Conservation (phyloP, 306 rosid genomes). For the Pyrus betulifolia region DNA sequence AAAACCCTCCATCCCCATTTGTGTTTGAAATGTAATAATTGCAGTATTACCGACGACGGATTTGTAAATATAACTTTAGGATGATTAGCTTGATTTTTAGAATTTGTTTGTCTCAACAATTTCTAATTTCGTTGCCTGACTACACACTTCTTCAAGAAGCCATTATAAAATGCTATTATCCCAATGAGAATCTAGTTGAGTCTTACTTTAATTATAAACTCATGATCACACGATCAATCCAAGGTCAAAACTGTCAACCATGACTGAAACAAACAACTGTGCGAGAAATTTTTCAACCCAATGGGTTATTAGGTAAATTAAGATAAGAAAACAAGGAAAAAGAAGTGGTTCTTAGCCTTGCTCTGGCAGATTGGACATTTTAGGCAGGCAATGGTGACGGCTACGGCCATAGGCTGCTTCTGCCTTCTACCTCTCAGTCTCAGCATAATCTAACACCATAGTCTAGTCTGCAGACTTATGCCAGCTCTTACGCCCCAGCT, state of each 20-base stretch:
- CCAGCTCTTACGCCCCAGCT: too few species aligned
- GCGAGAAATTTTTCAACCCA: not conserved
- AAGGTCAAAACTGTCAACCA: not conserved
- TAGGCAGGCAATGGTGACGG: not conserved
- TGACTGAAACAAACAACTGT: not conserved
- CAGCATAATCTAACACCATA: too few species aligned
- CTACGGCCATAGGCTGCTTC: not conserved
- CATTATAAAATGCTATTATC: too few species aligned
- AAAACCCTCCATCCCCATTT: too few species aligned
- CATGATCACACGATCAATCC: not conserved
- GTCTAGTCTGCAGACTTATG: too few species aligned
- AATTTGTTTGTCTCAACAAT: too few species aligned
- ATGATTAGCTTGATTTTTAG: too few species aligned
- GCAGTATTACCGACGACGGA: too few species aligned
- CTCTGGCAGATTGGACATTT: constrained; percentile 14
- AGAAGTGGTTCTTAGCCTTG: not conserved
- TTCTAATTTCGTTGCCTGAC: too few species aligned
- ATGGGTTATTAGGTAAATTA: not conserved
- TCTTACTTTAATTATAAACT: not conserved
- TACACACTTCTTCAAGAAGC: too few species aligned
- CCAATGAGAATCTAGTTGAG: not conserved
- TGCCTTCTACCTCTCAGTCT: not conserved
- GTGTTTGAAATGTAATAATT: too few species aligned
- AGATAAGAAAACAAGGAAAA: not conserved
- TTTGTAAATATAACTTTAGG: too few species aligned